These are phyloP conservation scores for Beauveria brongniartii DNA, from an alignment of 2,329 filamentous ascomycete species.

Conservation along the genomic window DNA sequence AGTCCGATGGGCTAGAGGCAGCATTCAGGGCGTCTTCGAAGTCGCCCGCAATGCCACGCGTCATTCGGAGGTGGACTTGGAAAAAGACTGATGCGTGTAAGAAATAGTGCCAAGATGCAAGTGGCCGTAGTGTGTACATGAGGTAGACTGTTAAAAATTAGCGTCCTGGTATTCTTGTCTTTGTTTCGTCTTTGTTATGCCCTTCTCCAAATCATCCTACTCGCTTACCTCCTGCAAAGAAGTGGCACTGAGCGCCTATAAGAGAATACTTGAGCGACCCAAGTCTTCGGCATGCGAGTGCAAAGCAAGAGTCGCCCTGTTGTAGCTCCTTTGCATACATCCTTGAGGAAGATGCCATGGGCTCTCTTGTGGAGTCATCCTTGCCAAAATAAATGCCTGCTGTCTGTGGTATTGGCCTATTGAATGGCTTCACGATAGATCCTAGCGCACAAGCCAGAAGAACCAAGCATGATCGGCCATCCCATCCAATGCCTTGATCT, in stretches of 20 bases:
- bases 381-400: background rate
- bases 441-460: conserved; percentile 18
- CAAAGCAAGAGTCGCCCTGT: conserved; percentile 18
- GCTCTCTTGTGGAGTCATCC: background rate
- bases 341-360: conserved; percentile 4
- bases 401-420: conserved; percentile 2
- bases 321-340: conserved; percentile 14
- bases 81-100: conserved; percentile 21
- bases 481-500: conserved; percentile 19
- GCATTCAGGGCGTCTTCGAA: conserved; percentile 9
- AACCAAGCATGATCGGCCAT: conserved; percentile 19
- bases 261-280: conserved; percentile 21
- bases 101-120: conserved; percentile 31
- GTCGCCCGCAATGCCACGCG: conserved; percentile 13
- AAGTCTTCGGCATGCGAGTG: conserved; percentile 19
- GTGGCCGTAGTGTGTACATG: conserved; percentile 31
- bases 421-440: conserved; percentile 16
- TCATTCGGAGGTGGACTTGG: conserved; percentile 25
- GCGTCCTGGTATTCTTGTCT: background rate
- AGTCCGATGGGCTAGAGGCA: conserved; percentile 5
- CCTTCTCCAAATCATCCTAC: background rate
- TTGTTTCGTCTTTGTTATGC: background rate
- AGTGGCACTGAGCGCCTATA: conserved; percentile 28
- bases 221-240: conserved; percentile 25
- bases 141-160: conserved; percentile 21